These are phyloP conservation scores for Rhodotorula sp. DNA, from an alignment of 1,284 basidiomycete genomes.

Conservation along the genomic window DNA sequence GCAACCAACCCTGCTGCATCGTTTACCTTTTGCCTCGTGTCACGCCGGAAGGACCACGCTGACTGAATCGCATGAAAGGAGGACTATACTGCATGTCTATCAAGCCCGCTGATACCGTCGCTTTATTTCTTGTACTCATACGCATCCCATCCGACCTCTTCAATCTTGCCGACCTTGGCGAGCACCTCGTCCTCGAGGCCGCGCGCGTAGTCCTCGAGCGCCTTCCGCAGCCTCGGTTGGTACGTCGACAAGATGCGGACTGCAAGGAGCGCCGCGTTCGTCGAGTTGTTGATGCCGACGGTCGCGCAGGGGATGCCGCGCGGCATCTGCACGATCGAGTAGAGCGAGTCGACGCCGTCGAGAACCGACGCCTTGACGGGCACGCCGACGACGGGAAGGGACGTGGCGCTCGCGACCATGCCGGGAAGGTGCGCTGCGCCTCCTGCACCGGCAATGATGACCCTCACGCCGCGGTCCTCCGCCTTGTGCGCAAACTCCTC, in stretches of 20 bases:
- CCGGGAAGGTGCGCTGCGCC: slow-evolving; percentile 97
- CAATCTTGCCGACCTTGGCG: slow-evolving; percentile 73
- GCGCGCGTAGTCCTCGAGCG: slow-evolving; percentile 74
- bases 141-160: slow-evolving; percentile 79
- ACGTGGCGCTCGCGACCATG: slow-evolving; percentile 94
- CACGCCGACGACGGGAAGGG: slow-evolving; percentile 90
- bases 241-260: slow-evolving; percentile 79
- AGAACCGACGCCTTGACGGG: slow-evolving; percentile 92
- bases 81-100: background rate
- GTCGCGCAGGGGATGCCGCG: slow-evolving; percentile 95
- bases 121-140: slow-evolving; percentile 52
- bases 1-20: background rate
- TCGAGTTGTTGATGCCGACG: slow-evolving; percentile 94
- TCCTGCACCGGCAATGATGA: slow-evolving; percentile 91
- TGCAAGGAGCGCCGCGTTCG: slow-evolving; percentile 89
- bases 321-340: slow-evolving; percentile 99
- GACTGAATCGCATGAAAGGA: background rate
- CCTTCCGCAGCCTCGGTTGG: slow-evolving; percentile 63
- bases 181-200: slow-evolving; percentile 78
- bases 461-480: slow-evolving; percentile 66
- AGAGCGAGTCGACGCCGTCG: slow-evolving; percentile 92
- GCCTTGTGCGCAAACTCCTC: slow-evolving; percentile 79
- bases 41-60: background rate
- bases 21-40: background rate
- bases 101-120: background rate